A percentile compares a stretch with the other conserved stretches of the same genome.
phyloP scores from a whole-genome alignment of 1,284 basidiomycete genomes.

The Malassezia furfur region DNA sequence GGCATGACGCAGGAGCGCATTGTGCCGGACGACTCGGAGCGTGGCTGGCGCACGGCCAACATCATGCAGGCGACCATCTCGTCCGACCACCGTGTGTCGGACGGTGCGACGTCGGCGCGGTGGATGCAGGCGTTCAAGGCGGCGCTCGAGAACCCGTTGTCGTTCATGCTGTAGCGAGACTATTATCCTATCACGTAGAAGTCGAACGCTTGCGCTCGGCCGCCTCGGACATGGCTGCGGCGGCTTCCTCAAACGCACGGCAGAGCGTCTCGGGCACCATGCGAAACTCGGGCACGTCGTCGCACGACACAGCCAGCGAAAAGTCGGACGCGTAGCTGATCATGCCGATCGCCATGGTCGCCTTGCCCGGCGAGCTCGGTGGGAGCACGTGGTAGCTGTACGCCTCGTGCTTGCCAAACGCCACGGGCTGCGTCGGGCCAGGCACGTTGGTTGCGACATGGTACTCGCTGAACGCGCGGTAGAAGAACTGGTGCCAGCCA shows the following conservation, averaged over 20 bases:
- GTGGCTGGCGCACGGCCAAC: slow-evolving; percentile 59
- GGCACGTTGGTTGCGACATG: slow-evolving; percentile 46
- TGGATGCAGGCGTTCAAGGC: slow-evolving; percentile 81
- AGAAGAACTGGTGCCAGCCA: slow-evolving; percentile 29
- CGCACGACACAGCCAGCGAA: slow-evolving; percentile 44
- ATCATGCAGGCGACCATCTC: slow-evolving; percentile 94
- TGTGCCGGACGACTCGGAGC: slow-evolving; percentile 71
- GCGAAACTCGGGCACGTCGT: slow-evolving; percentile 41
- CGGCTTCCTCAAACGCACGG: slow-evolving; percentile 38
- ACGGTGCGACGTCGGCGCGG: slow-evolving; percentile 54
- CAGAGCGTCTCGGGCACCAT: slow-evolving; percentile 37
- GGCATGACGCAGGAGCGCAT: slow-evolving; percentile 77
- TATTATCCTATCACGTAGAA: neutral
- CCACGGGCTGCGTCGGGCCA: slow-evolving; percentile 40
- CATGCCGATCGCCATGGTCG: slow-evolving; percentile 45
- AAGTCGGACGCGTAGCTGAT: slow-evolving; percentile 45
- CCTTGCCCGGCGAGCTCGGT: slow-evolving; percentile 42
- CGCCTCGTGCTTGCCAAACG: slow-evolving; percentile 41
- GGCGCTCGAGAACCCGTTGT: slow-evolving; percentile 87
- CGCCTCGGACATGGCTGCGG: slow-evolving; percentile 31
- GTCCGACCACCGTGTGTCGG: slow-evolving; percentile 71
- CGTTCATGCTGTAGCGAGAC: slow-evolving; percentile 33
- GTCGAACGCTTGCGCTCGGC: slow-evolving; percentile 24
- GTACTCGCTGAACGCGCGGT: slow-evolving; percentile 43
- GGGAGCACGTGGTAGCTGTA: slow-evolving; percentile 45